phyloP scores from a whole-genome alignment of 2,329 filamentous ascomycete genomes.

The Pseudohalonectria lignicola region DNA sequence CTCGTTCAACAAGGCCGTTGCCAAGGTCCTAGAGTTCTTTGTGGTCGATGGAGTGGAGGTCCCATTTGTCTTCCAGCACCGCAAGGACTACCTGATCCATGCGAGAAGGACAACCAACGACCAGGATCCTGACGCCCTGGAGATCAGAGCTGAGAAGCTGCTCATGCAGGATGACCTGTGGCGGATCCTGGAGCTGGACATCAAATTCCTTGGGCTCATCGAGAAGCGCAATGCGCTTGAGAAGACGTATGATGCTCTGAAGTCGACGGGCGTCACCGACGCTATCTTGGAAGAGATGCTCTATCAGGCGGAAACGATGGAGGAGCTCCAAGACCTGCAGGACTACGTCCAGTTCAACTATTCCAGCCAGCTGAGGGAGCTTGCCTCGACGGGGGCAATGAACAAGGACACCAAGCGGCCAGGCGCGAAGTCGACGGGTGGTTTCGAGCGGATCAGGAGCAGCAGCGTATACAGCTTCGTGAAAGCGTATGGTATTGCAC shows the following conservation, averaged over 20 bases:
- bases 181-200: constrained; percentile 88
- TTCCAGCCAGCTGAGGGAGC: constrained; percentile 69
- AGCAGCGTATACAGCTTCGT: constrained; percentile 75
- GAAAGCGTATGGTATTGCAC: constrained; percentile 78
- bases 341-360: constrained; percentile 97
- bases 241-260: constrained; percentile 65
- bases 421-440: constrained; percentile 61
- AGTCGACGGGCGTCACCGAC: constrained; percentile 53
- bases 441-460: constrained; percentile 76
- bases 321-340: constrained; percentile 92
- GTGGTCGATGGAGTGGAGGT: constrained; percentile 91
- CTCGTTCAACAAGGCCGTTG: constrained; percentile 79
- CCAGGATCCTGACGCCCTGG: constrained; percentile 58
- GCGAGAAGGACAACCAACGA: constrained; percentile 57
- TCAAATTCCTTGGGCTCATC: constrained; percentile 86
- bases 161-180: constrained; percentile 88
- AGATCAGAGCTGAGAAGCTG: constrained; percentile 75
- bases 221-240: constrained; percentile 85
- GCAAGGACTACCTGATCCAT: constrained; percentile 95
- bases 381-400: constrained; percentile 53
- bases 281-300: constrained; percentile 72
- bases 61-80: constrained; percentile 95
- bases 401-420: constrained; percentile 65
- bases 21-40: constrained; percentile 90
- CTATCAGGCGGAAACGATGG: constrained; percentile 70